Percentiles rank a stretch among this genome's conserved stretches.
phyloP scores from a whole-genome alignment of 2,329 filamentous ascomycete species.

The Penicillium sp. region DNA sequence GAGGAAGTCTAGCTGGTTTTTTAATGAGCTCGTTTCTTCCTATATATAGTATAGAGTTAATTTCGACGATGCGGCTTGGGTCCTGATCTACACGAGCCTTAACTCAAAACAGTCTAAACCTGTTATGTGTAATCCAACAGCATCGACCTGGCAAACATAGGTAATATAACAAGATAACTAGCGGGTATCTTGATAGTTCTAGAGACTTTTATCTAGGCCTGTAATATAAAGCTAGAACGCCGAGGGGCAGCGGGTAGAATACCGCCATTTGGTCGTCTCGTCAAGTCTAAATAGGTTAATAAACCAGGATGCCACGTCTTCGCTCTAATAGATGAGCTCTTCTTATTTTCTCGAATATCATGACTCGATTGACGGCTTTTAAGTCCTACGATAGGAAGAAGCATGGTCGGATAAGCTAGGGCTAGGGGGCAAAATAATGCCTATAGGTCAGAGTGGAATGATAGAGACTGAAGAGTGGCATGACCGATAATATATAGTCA shows the following conservation, averaged over 20 bases:
- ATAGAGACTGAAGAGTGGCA: not conserved
- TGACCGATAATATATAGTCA: not conserved
- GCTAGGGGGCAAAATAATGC: not conserved
- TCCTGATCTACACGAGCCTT: no score
- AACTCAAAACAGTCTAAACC: no score
- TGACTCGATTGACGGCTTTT: not conserved
- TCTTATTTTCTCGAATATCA: not conserved
- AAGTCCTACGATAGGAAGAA: not conserved
- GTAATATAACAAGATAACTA: not conserved
- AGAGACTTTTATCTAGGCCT: conserved; percentile 2
- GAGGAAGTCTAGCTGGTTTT: no score
- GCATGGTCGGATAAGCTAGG: not conserved
- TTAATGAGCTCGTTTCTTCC: no score
- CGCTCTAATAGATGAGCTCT: conserved; percentile 2
- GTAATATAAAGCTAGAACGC: not conserved
- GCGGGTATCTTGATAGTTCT: not conserved
- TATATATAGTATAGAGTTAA: no score
- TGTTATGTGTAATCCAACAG: not conserved
- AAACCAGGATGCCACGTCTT: not conserved
- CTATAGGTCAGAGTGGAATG: not conserved
- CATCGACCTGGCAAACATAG: not conserved
- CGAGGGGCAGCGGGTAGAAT: conserved; percentile 6
- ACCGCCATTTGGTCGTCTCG: conserved; percentile 15
- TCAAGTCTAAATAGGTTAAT: conserved; percentile 5
- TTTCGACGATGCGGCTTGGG: no score